Conservation (phyloP, 306 rosid species). For the Gynostemma pentaphyllum region DNA sequence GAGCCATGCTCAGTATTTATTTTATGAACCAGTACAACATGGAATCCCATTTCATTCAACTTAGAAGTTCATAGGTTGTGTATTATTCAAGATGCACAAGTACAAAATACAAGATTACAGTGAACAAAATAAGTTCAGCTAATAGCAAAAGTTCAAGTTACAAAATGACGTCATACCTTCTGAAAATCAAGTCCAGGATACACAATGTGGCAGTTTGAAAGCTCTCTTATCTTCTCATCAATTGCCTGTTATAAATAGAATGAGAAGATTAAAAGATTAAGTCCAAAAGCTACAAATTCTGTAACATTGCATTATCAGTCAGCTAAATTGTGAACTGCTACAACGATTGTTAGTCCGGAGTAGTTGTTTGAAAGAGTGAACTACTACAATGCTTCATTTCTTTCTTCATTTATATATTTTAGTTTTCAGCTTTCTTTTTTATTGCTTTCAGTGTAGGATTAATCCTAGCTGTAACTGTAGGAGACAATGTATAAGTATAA, state of each 20-base stretch:
- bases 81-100: neutral
- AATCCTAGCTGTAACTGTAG: no score
- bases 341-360: no score
- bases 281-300: neutral
- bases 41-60: neutral
- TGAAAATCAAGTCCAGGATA: slow-evolving; percentile 70
- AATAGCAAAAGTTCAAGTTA: neutral
- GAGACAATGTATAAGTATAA: no score
- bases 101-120: neutral
- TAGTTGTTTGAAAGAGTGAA: no score
- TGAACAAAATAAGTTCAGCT: neutral
- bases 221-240: slow-evolving; percentile 90
- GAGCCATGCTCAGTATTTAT: neutral
- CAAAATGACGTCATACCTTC: slow-evolving; percentile 39
- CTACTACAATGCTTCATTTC: no score
- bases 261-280: neutral
- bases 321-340: no score
- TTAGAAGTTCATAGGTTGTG: neutral
- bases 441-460: no score
- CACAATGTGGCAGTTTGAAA: slow-evolving; percentile 92
- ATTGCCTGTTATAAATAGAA: slow-evolving; percentile 53
- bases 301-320: no score
- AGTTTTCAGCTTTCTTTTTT: no score
- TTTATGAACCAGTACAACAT: neutral
- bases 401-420: no score